These are phyloP conservation scores for Chlamydomonas eustigma DNA, from an alignment of 139 green algal species.

Conservation along the genomic window DNA sequence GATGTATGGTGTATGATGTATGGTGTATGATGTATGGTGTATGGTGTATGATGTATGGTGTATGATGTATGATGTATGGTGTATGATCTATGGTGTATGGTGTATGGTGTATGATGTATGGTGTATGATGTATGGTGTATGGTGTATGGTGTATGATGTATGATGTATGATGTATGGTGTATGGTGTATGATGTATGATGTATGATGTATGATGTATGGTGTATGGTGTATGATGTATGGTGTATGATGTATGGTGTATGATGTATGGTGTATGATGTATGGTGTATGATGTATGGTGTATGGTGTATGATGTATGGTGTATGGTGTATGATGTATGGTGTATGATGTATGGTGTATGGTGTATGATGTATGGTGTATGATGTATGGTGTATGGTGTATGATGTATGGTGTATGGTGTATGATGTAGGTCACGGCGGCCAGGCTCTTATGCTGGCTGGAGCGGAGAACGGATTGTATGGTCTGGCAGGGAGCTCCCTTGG, in stretches of 20 bases:
- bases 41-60: neutral
- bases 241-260: neutral
- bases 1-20: neutral
- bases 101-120: neutral
- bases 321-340: neutral
- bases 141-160: too few relatives aligned
- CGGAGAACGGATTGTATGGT: slow-evolving; percentile 60
- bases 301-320: neutral
- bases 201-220: neutral
- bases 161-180: neutral
- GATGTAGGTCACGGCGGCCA: neutral
- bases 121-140: neutral
- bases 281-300: neutral
- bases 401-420: neutral
- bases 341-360: neutral
- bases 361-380: neutral
- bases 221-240: neutral
- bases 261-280: neutral
- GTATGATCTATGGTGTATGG: neutral
- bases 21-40: neutral
- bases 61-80: neutral
- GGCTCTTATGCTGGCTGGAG: slow-evolving; percentile 31
- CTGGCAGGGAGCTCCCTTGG: slow-evolving; percentile 40
- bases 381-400: neutral
- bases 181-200: neutral